These are phyloP conservation scores for Rhodomyrtus tomentosa DNA, from an alignment of 345 rosid species.

Conservation along the genomic window DNA sequence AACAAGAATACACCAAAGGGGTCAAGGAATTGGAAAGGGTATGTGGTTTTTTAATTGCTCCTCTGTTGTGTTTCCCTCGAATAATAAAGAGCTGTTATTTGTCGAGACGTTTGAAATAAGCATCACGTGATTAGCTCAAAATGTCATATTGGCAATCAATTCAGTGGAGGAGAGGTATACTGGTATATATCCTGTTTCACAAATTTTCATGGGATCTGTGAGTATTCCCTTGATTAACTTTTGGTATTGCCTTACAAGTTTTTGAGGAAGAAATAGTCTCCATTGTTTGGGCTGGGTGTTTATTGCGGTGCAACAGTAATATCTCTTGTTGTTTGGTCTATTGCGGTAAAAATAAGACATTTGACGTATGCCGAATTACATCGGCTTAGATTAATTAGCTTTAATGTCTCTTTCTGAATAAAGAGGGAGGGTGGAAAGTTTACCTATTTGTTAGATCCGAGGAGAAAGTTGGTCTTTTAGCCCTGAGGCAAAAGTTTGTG, in stretches of 20 bases:
- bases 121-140: not conserved
- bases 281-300: not conserved
- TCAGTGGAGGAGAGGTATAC: not conserved
- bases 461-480: not conserved
- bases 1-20: constrained; percentile 37
- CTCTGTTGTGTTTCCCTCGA: not conserved
- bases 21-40: constrained; percentile 68
- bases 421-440: not conserved
- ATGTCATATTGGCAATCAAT: not conserved
- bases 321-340: not conserved
- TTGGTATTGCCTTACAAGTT: not conserved
- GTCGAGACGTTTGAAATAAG: not conserved
- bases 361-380: not conserved
- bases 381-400: not conserved
- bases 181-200: not conserved
- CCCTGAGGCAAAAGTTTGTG: not conserved
- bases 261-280: not conserved
- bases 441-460: not conserved
- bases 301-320: not conserved
- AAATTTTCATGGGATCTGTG: not conserved
- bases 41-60: not conserved
- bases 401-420: not conserved
- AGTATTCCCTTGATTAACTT: not conserved
- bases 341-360: not conserved
- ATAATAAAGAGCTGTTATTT: not conserved